Base-by-base conservation (phyloP, 257 asterid species). In the Scutellaria galericulata region DNA sequence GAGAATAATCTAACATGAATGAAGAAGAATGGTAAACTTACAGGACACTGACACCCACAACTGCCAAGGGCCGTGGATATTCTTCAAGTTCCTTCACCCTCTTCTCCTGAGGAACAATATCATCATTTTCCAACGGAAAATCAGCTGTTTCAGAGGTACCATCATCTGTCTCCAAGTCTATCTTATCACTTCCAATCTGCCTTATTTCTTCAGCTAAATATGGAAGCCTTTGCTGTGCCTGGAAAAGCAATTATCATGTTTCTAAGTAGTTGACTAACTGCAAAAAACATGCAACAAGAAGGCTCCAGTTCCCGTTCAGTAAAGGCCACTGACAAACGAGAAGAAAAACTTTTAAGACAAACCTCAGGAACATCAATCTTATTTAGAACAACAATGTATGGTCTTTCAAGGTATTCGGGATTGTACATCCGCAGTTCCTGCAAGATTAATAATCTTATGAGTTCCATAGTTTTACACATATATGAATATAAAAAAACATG, bases 371-470 rank as follows among this genome's bases (percentile, higher is more conserved):
- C 84, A 78, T 94, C 99, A 27, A 87, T 92, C 83, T 95, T 95
- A 66, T 95, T 95, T 68, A 95, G 80, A 74, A 91, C 93, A 71
- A 91, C 99, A 66, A 95, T 79, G 78, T 90, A 85, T 7, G 98
- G 97, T 42, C 99, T 80, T 75, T 92, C 96, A 50, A 95, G 98
- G 79, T 92, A 95, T 69, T 88, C 92, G 15, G 99, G 98, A 79
- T 91, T 95, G 91, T 94, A 94, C 99, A 95, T 88, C 59, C 96
- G 87, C 90, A 92, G 50, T 80, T 95, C 99, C 99, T 95, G 91
- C 82, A 85, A 69, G 58, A 76, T 46, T 40, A 54, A 18, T 0
- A 18, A 57, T 18, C 68, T 18, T 75, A 12, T 20, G 48, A 74
- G 77, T 56, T 48, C 35, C 60, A 66, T 13, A n/a, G 12, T 13